A percentile compares a stretch with the other conserved stretches of the same genome.
These are phyloP conservation scores for Dryadomyces quercivorus DNA, from an alignment of 2,329 filamentous ascomycete species.

Conservation along the genomic window DNA sequence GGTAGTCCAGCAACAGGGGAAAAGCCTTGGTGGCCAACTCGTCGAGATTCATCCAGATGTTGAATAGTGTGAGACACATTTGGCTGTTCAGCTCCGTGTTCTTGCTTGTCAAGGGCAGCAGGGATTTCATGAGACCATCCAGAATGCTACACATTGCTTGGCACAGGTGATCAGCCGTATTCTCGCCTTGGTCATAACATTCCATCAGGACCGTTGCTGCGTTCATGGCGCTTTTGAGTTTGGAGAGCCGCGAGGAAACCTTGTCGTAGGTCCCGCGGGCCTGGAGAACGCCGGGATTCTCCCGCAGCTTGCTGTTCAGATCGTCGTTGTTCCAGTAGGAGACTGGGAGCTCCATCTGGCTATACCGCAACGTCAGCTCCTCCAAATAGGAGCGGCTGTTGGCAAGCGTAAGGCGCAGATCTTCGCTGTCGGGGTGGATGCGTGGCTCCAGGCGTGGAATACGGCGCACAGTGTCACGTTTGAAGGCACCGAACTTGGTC, in stretches of 20 bases:
- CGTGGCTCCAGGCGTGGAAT: constrained; percentile 28
- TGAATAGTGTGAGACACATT: constrained; percentile 40
- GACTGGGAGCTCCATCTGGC: background rate
- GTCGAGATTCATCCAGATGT: constrained; percentile 52
- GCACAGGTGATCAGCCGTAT: background rate
- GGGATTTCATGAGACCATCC: background rate
- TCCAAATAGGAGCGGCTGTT: constrained; percentile 26
- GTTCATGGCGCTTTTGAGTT: background rate
- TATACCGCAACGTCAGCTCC: constrained; percentile 1
- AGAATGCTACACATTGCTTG: background rate
- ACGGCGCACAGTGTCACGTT: constrained; percentile 19
- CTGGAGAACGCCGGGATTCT: background rate
- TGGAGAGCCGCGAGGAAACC: background rate
- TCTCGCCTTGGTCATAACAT: background rate
- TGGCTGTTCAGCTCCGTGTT: constrained; percentile 37
- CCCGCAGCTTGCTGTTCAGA: constrained; percentile 17
- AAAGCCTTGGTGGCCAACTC: constrained; percentile 25
- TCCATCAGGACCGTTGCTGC: background rate
- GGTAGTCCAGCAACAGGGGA: constrained; percentile 36
- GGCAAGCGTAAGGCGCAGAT: constrained; percentile 23
- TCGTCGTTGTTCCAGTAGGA: background rate
- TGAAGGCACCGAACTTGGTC: constrained; percentile 27
- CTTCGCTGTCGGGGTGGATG: constrained; percentile 19
- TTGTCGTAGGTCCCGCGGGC: background rate
- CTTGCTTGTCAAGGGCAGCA: constrained; percentile 21